Evolutionary conservation across 1,284 basidiomycete genomes (phyloP), one percentile per base, ranked within the genome.

Genomic region (Kwoniella shivajii): DNA sequence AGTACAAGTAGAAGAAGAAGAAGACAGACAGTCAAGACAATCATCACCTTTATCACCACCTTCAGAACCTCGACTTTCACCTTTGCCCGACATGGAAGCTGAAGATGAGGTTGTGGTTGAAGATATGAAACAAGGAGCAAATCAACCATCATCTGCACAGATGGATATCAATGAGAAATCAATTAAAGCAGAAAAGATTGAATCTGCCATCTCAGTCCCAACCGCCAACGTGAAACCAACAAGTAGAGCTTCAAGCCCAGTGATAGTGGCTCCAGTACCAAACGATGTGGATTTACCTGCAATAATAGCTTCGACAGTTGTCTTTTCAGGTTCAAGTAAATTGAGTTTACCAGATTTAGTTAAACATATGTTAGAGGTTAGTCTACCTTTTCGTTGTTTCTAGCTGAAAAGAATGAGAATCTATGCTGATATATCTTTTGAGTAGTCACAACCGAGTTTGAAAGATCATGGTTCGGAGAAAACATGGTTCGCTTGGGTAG

Each of bases 301-400:
- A 0, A 62, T 79, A 11, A 67, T 79, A 13, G 74, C 75, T n/a
- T 67, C 69, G 2, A 77, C 75, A 3, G 67, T 79, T 14, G 78
- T 79, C 4, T 79, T 79, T 57, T 75, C 73, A 6, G 76, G 76
- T n/a, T 68, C 65, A 4, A 75, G 74, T n/a, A 76, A 77, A 48
- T 66, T 76, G 29, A 68, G 68, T 38, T 61, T 76, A 13, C 73
- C 76, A 26, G 77, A 79, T 57, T 64, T 79, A 31, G 74, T 78
- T 48, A 76, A 74, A 55, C 66, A 69, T 14, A 72, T 79, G 45
- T 66, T 79, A 16, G 77, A 78, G 56, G 74, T 77, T 54, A 64
- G 73, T 71, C 29, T 2, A 18, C 6, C 16, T 2, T 37, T 13
- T 26, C 36, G 9, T 31, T 34, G 24, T 54, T 14, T 10, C 20